A percentile compares a stretch with the other conserved stretches of the same genome.
Conservation (phyloP, 2,329 filamentous ascomycete species). For the Canariomyces notabilis region DNA sequence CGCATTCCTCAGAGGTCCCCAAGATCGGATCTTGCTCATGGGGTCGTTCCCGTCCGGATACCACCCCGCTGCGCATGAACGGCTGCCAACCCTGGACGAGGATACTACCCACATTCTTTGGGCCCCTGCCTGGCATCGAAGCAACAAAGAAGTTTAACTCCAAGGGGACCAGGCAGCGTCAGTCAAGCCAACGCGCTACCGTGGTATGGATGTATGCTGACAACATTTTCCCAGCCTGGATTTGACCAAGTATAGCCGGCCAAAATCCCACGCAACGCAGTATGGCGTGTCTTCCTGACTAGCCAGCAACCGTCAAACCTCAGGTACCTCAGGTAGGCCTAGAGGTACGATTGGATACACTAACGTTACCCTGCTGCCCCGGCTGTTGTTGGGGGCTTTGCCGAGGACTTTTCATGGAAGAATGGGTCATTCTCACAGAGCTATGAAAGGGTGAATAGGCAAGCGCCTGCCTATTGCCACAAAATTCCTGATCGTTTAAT, state of each 20-base stretch:
- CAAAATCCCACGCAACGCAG: slow-evolving; percentile 18
- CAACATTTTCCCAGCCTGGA: not conserved
- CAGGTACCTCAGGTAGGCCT: too few relatives aligned
- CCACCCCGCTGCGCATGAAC: slow-evolving; percentile 26
- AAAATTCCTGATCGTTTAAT: slow-evolving; percentile 28
- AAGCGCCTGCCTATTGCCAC: slow-evolving; percentile 21
- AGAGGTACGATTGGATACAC: too few relatives aligned
- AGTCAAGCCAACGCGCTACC: slow-evolving; percentile 3
- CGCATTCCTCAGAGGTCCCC: slow-evolving; percentile 22
- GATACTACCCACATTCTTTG: slow-evolving; percentile 16
- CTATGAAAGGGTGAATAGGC: slow-evolving; percentile 14
- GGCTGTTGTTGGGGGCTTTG: not conserved
- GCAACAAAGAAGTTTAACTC: slow-evolving; percentile 13
- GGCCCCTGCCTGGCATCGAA: slow-evolving; percentile 5
- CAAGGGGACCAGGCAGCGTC: slow-evolving; percentile 1
- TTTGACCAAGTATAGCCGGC: slow-evolving; percentile 15
- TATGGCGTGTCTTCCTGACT: not conserved
- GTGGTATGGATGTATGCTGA: not conserved
- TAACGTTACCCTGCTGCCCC: too few relatives aligned
- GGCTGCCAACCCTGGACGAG: slow-evolving; percentile 19
- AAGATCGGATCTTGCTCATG: slow-evolving; percentile 27
- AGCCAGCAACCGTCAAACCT: not conserved
- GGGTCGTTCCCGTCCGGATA: slow-evolving; percentile 26
- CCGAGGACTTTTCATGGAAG: slow-evolving; percentile 15
- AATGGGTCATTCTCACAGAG: slow-evolving; percentile 14